A percentile compares a stretch with the other conserved stretches of the same genome.
phyloP scores from a whole-genome alignment of 208 protist species.

The Trypanosomatidae sp. region DNA sequence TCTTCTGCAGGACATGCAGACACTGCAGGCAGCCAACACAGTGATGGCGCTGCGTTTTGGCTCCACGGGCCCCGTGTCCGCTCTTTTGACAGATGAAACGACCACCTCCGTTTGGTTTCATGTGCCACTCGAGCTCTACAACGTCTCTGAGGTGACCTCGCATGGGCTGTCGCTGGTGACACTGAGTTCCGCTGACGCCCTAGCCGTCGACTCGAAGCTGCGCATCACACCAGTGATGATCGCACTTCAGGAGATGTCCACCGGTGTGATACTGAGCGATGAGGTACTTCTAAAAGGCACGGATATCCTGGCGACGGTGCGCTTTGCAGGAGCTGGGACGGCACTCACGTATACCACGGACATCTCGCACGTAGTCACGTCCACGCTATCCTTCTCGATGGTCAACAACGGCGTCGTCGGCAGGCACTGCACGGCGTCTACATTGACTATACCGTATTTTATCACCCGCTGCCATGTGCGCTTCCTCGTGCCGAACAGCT shows the following conservation, averaged over 20 bases:
- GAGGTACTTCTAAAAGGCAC: conserved; percentile 22
- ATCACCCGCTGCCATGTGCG: conserved; percentile 33
- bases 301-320: conserved; percentile 28
- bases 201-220: conserved; percentile 15
- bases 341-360: conserved; percentile 39
- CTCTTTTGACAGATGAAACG: conserved; percentile 11
- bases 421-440: conserved; percentile 40
- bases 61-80: conserved; percentile 15
- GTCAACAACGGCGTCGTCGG: conserved; percentile 64
- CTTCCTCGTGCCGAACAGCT: conserved; percentile 30
- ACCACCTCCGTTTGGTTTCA: conserved; percentile 18
- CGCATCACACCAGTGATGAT: conserved; percentile 34
- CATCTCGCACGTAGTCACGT: conserved; percentile 31
- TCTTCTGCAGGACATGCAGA: conserved; percentile 26
- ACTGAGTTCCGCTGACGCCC: background rate
- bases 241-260: conserved; percentile 26
- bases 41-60: conserved; percentile 28
- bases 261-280: conserved; percentile 17
- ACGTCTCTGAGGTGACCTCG: conserved; percentile 7
- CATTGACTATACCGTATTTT: conserved; percentile 40
- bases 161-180: conserved; percentile 16
- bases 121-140: conserved; percentile 24
- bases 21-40: conserved; percentile 5
- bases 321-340: conserved; percentile 45
- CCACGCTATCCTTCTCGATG: conserved; percentile 48